Evolutionary conservation across 345 rosid species (phyloP), one percentile per base, ranked within the genome.

Genomic region (Eucalyptus regnans): DNA sequence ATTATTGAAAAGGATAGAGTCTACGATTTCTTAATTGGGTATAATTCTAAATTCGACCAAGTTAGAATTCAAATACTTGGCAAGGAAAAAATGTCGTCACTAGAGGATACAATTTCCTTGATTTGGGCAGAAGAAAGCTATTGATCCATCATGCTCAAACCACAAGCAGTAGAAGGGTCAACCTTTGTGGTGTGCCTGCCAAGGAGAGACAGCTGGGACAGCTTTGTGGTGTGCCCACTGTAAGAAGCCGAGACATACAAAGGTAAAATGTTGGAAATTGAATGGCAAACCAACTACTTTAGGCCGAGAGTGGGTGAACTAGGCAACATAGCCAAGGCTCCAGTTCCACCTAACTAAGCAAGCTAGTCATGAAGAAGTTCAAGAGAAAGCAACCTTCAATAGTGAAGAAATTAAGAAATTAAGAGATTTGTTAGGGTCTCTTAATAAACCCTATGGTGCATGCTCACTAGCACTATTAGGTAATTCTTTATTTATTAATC

Each of bases 181-280:
- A 3, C 71, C 71, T 33, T 33, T 33, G 37, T 33, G 37, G 37
- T 33, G 37, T 33, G 37, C 58, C 0, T 52, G 10, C 58, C 1
- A 52, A 0, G 4, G 23, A 3, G 58, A 52, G 25, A 52, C 58
- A 52, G 7, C 1, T 52, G 1, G 58, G 5, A 52, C 0, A 52
- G 10, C 58, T 52, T 52, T 52, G 25, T 52, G 58, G 4, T 52
- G 58, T 18, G 9, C 58, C 25, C 58, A 52, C 10, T 18, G 0
- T 18, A 1, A 52, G 58, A 52, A 52, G 58, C 5, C 0, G 2
- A 1, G 58, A 52, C 25, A 52, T 52, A 52, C 58, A 52, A 52
- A 52, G 58, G 25, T 52, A 52, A 0, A 52, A 52, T 52, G 58
- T 0, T 52, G 1, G 58, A 52, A 52, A 52, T 52, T 52, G 25